Evolutionary conservation across 495 filamentous ascomycete species (phyloP), one percentile per base, ranked within the genome.

Genomic region (Neurospora sublineolata): DNA sequence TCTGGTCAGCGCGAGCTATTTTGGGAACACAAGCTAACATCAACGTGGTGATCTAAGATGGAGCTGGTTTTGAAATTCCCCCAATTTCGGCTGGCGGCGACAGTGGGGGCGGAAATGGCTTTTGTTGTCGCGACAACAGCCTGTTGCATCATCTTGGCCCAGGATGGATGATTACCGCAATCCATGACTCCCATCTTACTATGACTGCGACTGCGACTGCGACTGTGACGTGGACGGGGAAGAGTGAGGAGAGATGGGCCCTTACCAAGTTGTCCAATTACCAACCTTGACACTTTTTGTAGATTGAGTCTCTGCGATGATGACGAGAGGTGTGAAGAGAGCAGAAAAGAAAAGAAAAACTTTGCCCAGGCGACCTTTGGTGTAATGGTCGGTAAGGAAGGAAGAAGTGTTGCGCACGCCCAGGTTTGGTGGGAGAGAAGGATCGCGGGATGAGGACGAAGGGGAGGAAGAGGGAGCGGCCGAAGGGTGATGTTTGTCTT

Each of bases 21-120:
- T 64, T 64, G 30, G 52, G 52, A 64, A 64, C 52, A 64, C 27
- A 33, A 30, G n/a, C n/a, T n/a, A n/a, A n/a, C n/a, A n/a, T n/a
- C n/a, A n/a, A n/a, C n/a, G n/a, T n/a, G 44, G 52, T 64, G 52
- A 64, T 64, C 52, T 14, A 30, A 64, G 52, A 64, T 33, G 52
- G 27, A 33, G 52, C 27, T 64, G 14, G 27, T 16, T 64, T 60
- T 64, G 27, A 33, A 64, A 64, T 33, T 64, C 27, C 72, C 68
- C 72, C 68, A 75, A 72, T 76, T 68, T 74, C 74, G 74, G 74
- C 74, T 74, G 75, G 77, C 71, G 69, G 71, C 71, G 60, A 70
- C 20, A 41, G 72, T 60, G 71, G 74, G 64, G 76, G 76, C 72
- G 67, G 58, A 72, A 72, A 77, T 73, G 41, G 44, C 27, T 36